Evolutionary conservation across 2,329 filamentous ascomycete species (phyloP).

Genomic region (Fusarium sp.): DNA sequence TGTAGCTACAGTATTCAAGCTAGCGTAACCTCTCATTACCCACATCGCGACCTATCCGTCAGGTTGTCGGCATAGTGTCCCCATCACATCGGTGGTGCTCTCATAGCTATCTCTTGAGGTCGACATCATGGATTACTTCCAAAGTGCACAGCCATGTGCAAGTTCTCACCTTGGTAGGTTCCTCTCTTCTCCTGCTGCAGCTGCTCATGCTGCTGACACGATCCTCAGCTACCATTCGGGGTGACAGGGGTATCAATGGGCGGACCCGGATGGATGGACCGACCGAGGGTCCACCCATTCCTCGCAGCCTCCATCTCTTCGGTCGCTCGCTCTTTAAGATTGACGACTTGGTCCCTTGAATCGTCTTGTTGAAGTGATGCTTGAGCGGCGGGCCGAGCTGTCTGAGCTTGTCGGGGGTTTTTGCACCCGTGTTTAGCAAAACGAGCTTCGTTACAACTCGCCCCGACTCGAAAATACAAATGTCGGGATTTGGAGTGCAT

Average conservation of each 20-base stretch:
- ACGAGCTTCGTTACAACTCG: neutral
- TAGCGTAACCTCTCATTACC: neutral
- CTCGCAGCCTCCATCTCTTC: constrained; percentile 10
- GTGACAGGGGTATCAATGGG: constrained; percentile 33
- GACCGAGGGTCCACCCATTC: constrained; percentile 16
- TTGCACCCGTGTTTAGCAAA: neutral
- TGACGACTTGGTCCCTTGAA: neutral
- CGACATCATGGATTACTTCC: neutral
- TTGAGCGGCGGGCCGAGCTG: neutral
- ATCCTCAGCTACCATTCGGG: constrained; percentile 9
- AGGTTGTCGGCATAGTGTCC: neutral
- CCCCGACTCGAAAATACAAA: neutral
- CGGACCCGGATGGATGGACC: constrained; percentile 18
- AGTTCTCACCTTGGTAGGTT: neutral
- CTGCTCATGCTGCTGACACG: constrained; percentile 24
- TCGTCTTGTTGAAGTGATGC: neutral
- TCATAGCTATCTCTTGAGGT: neutral
- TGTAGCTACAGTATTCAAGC: neutral
- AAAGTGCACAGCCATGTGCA: neutral
- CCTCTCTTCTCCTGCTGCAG: constrained; percentile 4
- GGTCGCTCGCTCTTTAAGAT: neutral
- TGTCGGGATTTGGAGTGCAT: neutral
- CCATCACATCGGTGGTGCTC: neutral
- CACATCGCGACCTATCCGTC: neutral
- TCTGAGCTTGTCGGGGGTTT: neutral